These are phyloP conservation scores for Linderina pennispora DNA, from an alignment of 192 early-diverging fungal species.

Conservation along the genomic window DNA sequence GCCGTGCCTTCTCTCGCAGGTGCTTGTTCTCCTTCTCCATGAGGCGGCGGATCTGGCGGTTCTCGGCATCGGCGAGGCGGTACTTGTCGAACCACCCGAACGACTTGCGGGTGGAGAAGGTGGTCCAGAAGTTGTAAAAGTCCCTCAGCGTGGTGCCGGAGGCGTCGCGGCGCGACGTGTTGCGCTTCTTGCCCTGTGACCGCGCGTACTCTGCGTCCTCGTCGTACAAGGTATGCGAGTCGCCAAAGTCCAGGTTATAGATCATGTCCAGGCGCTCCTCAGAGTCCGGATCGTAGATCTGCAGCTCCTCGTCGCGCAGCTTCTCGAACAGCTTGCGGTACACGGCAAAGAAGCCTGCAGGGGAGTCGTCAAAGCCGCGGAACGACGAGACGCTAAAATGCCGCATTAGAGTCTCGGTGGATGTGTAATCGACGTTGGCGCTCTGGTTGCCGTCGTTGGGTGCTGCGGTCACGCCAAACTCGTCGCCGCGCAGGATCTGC, in stretches of 20 bases:
- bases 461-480: constrained; percentile 17
- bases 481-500: constrained; percentile 81
- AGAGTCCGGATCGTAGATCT: constrained; percentile 11
- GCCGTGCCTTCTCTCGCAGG: constrained; percentile 63
- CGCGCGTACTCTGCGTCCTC: constrained; percentile 42
- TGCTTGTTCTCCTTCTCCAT: constrained; percentile 95
- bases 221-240: constrained; percentile 59
- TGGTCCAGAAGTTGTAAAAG: constrained; percentile 77
- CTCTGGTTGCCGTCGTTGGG: constrained; percentile 31
- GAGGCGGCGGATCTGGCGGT: constrained; percentile 67
- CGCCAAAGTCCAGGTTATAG: constrained; percentile 61
- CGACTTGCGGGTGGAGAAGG: constrained; percentile 78
- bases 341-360: constrained; percentile 72
- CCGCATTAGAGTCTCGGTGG: constrained; percentile 60
- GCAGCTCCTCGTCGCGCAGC: constrained; percentile 74
- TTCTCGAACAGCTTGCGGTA: constrained; percentile 73
- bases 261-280: constrained; percentile 19
- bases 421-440: constrained; percentile 27
- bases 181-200: constrained; percentile 3
- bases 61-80: constrained; percentile 69
- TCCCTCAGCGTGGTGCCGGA: constrained; percentile 47
- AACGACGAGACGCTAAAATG: constrained; percentile 74
- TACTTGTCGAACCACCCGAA: constrained; percentile 93
- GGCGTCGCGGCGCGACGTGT: constrained; percentile 2
- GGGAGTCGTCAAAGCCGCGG: constrained; percentile 62